Percentiles rank a stretch among this genome's conserved stretches.
Evolutionary conservation across 1,284 basidiomycete species (phyloP).

Genomic region (Kalmanozyma brasiliensis): DNA sequence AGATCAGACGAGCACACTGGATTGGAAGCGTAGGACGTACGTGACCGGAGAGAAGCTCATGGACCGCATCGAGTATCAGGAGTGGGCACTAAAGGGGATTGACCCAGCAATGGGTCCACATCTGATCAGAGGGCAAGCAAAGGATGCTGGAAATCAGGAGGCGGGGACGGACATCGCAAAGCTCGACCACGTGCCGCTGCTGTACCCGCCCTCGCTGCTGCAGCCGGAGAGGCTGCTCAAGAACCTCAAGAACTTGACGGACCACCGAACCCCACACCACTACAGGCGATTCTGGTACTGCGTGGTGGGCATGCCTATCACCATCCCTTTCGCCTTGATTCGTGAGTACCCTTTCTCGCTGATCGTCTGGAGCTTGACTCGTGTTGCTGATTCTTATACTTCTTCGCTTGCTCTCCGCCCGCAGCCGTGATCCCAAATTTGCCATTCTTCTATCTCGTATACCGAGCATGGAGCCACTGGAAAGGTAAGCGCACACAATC

Average conservation of each 20-base stretch:
- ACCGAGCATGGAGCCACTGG: slow-evolving; percentile 64
- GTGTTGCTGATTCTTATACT: background rate
- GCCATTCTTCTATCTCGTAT: slow-evolving; percentile 66
- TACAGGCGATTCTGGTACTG: slow-evolving; percentile 53
- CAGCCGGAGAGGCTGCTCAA: slow-evolving; percentile 37
- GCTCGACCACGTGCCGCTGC: slow-evolving; percentile 52
- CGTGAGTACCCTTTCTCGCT: slow-evolving; percentile 28
- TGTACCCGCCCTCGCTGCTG: slow-evolving; percentile 56
- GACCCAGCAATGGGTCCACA: slow-evolving; percentile 58
- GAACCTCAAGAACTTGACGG: slow-evolving; percentile 49
- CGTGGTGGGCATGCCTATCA: slow-evolving; percentile 60
- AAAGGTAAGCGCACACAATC: slow-evolving; percentile 46
- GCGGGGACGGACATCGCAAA: slow-evolving; percentile 12
- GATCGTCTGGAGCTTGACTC: too few species aligned
- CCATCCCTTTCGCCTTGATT: slow-evolving; percentile 62
- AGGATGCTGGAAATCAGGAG: slow-evolving; percentile 8
- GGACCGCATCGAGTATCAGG: slow-evolving; percentile 66
- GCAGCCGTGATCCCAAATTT: slow-evolving; percentile 64
- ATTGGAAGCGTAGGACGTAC: slow-evolving; percentile 64
- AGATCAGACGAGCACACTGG: slow-evolving; percentile 51
- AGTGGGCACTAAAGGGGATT: slow-evolving; percentile 66
- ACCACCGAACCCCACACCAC: slow-evolving; percentile 58
- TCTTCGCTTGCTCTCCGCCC: background rate
- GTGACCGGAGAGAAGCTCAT: slow-evolving; percentile 61
- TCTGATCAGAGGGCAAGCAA: slow-evolving; percentile 14